Evolutionary conservation across 768 basidiomycete species (phyloP).

Genomic region (Hypholoma fasciculare): DNA sequence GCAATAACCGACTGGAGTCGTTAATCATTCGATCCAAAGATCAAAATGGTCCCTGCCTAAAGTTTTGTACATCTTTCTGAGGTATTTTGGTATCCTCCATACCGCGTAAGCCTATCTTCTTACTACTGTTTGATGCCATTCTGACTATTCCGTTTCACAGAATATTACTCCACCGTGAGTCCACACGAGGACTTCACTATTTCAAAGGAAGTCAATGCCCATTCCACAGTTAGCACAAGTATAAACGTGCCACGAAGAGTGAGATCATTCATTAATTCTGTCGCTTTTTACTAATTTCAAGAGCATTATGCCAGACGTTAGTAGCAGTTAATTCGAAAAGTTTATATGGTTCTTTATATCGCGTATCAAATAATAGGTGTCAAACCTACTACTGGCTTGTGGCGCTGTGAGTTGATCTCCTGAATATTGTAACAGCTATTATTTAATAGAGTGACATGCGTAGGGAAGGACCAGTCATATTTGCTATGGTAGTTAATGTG

Average conservation of each 20-base stretch:
- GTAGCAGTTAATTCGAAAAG: background rate
- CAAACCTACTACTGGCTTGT: background rate
- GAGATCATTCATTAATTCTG: background rate
- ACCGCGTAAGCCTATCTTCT: background rate
- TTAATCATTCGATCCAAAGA: background rate
- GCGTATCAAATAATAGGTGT: background rate
- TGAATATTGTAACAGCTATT: background rate
- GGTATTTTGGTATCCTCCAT: background rate
- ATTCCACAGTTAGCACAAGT: background rate
- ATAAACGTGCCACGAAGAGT: background rate
- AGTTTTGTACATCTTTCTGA: background rate
- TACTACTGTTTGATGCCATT: background rate
- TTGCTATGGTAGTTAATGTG: background rate
- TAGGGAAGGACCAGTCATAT: background rate
- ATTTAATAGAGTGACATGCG: no score
- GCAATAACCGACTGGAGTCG: background rate
- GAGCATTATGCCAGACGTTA: background rate
- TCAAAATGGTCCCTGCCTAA: background rate
- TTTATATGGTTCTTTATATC: background rate
- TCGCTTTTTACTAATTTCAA: background rate
- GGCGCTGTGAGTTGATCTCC: background rate
- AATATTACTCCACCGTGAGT: background rate
- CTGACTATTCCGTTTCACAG: background rate
- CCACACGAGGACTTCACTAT: background rate
- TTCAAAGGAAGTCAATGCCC: background rate